Conservation (phyloP, 2,329 filamentous ascomycete species). For the Curvularia sp. region DNA sequence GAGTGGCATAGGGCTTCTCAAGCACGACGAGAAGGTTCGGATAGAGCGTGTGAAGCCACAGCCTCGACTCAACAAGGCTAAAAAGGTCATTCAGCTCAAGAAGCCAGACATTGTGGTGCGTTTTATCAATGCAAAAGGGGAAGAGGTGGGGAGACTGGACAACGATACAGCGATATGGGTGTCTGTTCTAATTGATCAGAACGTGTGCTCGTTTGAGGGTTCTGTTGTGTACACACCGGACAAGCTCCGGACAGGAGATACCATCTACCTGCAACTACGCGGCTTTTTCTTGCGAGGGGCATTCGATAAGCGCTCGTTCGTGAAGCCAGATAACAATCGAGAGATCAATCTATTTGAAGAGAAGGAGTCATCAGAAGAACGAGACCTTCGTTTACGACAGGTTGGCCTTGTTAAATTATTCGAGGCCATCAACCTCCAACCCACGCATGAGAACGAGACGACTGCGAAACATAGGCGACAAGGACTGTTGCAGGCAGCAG, state of each 20-base stretch:
- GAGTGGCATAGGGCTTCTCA: constrained; percentile 77
- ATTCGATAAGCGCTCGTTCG: constrained; percentile 71
- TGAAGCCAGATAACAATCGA: constrained; percentile 72
- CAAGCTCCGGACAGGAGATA: constrained; percentile 85
- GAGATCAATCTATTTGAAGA: constrained; percentile 79
- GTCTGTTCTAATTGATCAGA: constrained; percentile 88
- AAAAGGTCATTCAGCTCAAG: constrained; percentile 63
- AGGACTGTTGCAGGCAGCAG: constrained; percentile 83
- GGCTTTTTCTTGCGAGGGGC: constrained; percentile 77
- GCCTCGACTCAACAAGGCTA: constrained; percentile 50
- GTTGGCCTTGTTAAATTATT: constrained; percentile 88
- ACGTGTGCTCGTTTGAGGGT: constrained; percentile 85
- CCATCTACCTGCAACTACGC: constrained; percentile 85
- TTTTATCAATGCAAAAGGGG: constrained; percentile 79
- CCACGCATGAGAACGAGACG: constrained; percentile 74
- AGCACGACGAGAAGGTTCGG: constrained; percentile 80
- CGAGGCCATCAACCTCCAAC: constrained; percentile 83
- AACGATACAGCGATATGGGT: constrained; percentile 92
- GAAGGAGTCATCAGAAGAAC: constrained; percentile 85
- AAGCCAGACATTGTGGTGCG: constrained; percentile 87
- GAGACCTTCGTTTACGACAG: constrained; percentile 80
- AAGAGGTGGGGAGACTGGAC: constrained; percentile 84
- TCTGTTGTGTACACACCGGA: constrained; percentile 90
- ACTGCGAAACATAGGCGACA: constrained; percentile 82
- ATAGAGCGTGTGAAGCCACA: constrained; percentile 87